Base-by-base conservation (phyloP, 2,329 filamentous ascomycete genomes). In the Sarocladium oryzae region DNA sequence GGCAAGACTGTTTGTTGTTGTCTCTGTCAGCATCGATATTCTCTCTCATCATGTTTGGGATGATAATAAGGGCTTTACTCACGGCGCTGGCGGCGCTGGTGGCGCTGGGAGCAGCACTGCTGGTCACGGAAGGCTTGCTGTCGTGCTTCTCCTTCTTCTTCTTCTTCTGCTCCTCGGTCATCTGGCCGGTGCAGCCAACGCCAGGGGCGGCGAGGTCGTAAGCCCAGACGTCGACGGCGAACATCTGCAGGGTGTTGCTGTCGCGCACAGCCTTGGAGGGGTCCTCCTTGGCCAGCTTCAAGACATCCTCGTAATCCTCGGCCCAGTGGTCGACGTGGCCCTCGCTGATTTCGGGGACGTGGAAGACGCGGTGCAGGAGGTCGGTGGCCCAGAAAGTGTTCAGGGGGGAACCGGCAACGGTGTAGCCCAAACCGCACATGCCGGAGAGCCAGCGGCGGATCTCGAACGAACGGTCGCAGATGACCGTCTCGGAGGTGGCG, bases 301-400 rank as follows among this genome's bases (percentile, higher is more conserved):
- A 49, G 2, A 77, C 75, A 2, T 74, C 77, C 2, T 70, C 65
- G 61, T 85, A 85, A 46, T 72, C 72, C 48, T 82, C 79, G 6
- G 79, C 73, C 57, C 76, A 85, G 66, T 88, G 83, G 51, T 81
- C 80, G 33, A 87, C 75, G 38, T 73, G 63, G 6, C 67, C 73
- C 61, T 85, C 81, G 49, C 78, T 79, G 56, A 88, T 73, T 24
- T 68, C 67, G 3, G 81, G 77, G 8, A 86, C 68, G 64, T 88
- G 84, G 55, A 81, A 78, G 3, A 86, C 66, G 21, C 85, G 80
- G 65, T 88, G 85, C 49, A 88, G 66, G 23, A 88, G 72, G 56
- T 88, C 85, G 1, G 76, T 76, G 0, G 79, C 84, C 74, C 80
- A 88, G 71, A 78, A 87, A 35, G 75, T 74, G 63, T 82, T 83